Base-by-base conservation (phyloP, 2,329 filamentous ascomycete genomes). In the Fusarium burgessii region DNA sequence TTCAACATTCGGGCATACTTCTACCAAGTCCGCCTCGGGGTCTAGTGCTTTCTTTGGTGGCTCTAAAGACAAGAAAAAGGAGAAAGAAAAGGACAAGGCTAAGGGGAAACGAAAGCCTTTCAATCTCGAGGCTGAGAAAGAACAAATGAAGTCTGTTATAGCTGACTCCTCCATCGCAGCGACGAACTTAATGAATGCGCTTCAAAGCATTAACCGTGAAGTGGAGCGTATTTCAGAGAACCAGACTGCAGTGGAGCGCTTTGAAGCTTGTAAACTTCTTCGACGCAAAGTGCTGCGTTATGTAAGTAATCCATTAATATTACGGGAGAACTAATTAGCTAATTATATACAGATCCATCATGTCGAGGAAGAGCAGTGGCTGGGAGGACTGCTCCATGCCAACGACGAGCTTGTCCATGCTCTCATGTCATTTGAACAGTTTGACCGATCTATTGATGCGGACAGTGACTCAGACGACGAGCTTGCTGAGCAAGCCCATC, bases 391-490 rank as follows among this genome's bases (percentile, higher is more conserved):
- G 7, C 90, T 99, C 20, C 93, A 96, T 76, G 95, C 95, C 71
- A 98, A 99, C 76, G 96, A 99, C 76, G 93, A 97, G 80, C 90
- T 99, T n/a, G 93, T 98, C 42, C 92, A 92, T 68, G 94, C 95
- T 3, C 86, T 99, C 62, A 97, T 97, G 89, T 93, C 94, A 0
- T 99, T 94, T 77, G 95, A 98, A 81, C 93, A 98, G 74, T 89
- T 98, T 70, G 95, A 99, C 78, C 90, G 91, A 66, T 94, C 93
- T 50, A 92, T 95, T 70, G 92, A 94, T 71, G 90, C 90, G 9
- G 90, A 92, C 77, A 91, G 89, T 72, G 90, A 92, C 79, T 91
- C 89, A 3, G 90, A 92, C 62, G 90, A 91, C 67, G 92, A 89
- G 74, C 78, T 89, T 42, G 89, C 91, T 46, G 89, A 92, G 76